Evolutionary conservation across 805 yeast species (phyloP).

Genomic region (Starmerella asiatica): DNA sequence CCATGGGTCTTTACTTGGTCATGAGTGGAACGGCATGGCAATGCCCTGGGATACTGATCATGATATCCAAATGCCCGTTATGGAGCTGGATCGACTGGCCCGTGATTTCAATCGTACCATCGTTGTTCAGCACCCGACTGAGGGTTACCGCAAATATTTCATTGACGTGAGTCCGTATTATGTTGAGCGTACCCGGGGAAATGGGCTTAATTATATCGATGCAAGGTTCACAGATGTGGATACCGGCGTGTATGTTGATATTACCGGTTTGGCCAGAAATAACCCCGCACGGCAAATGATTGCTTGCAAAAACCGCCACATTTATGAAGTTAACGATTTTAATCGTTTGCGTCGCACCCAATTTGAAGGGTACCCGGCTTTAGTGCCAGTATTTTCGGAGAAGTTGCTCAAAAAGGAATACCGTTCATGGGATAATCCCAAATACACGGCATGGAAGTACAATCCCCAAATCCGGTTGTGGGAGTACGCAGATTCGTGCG

Average conservation of each 20-base stretch:
- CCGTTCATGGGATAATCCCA: slow-evolving; percentile 12
- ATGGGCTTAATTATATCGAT: slow-evolving; percentile 39
- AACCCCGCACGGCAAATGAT: slow-evolving; percentile 9
- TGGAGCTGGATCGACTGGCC: slow-evolving; percentile 35
- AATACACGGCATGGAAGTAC: slow-evolving; percentile 20
- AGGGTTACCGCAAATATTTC: slow-evolving; percentile 35
- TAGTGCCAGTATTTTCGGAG: slow-evolving; percentile 33
- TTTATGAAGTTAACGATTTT: slow-evolving; percentile 36
- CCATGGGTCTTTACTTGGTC: slow-evolving; percentile 38
- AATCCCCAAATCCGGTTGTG: slow-evolving; percentile 12
- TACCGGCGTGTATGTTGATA: slow-evolving; percentile 47
- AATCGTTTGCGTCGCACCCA: slow-evolving; percentile 40
- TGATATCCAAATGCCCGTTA: slow-evolving; percentile 40
- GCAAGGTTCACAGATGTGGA: slow-evolving; percentile 49
- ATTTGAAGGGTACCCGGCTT: slow-evolving; percentile 45
- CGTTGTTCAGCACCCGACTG: slow-evolving; percentile 34
- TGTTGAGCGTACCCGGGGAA: slow-evolving; percentile 36
- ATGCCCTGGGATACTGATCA: slow-evolving; percentile 43
- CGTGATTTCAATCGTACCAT: slow-evolving; percentile 37
- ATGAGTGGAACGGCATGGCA: slow-evolving; percentile 38
- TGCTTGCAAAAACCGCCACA: slow-evolving; percentile 47
- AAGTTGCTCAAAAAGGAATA: slow-evolving; percentile 32
- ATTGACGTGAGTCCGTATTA: slow-evolving; percentile 39
- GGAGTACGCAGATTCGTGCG: slow-evolving; percentile 13
- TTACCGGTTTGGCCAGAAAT: slow-evolving; percentile 35